These are phyloP conservation scores for Penicillium polonicum DNA, from an alignment of 2,329 filamentous ascomycete species.

Conservation along the genomic window DNA sequence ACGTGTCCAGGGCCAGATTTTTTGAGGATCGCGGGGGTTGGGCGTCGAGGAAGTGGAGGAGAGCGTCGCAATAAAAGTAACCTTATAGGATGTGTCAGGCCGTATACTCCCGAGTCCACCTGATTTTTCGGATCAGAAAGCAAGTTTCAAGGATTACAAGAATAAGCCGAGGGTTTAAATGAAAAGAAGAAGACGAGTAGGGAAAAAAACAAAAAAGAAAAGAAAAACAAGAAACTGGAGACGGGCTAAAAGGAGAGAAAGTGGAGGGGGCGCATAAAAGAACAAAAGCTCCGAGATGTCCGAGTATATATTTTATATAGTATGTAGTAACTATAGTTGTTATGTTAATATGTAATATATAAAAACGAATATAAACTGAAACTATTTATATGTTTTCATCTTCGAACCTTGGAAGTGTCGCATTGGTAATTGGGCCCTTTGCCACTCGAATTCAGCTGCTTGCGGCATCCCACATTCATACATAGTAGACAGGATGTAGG, in stretches of 20 bases:
- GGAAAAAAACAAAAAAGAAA: neutral
- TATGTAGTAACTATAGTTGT: neutral
- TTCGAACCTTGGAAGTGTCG: too few relatives aligned
- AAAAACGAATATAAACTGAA: neutral
- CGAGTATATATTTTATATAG: neutral
- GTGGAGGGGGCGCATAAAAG: conserved; percentile 7
- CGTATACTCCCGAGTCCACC: conserved; percentile 9
- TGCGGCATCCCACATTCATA: conserved; percentile 4
- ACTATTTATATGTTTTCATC: neutral
- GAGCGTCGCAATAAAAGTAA: conserved; percentile 22
- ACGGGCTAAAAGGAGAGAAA: conserved; percentile 9
- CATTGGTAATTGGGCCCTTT: conserved; percentile 13
- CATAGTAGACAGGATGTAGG: neutral
- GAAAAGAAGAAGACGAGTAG: conserved; percentile 1
- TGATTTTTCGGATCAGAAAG: neutral
- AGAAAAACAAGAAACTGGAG: neutral
- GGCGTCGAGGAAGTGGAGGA: conserved; percentile 18
- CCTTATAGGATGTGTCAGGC: conserved; percentile 8
- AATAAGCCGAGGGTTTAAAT: neutral
- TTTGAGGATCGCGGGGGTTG: conserved; percentile 28
- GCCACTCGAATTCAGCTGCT: conserved; percentile 16
- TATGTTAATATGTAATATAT: neutral
- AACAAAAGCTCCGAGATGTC: conserved; percentile 8
- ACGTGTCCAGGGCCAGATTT: conserved; percentile 44
- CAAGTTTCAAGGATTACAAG: neutral